Percentiles rank a stretch among this genome's conserved stretches.
Evolutionary conservation across 495 filamentous ascomycete species (phyloP).

Genomic region (Tuber brumale): DNA sequence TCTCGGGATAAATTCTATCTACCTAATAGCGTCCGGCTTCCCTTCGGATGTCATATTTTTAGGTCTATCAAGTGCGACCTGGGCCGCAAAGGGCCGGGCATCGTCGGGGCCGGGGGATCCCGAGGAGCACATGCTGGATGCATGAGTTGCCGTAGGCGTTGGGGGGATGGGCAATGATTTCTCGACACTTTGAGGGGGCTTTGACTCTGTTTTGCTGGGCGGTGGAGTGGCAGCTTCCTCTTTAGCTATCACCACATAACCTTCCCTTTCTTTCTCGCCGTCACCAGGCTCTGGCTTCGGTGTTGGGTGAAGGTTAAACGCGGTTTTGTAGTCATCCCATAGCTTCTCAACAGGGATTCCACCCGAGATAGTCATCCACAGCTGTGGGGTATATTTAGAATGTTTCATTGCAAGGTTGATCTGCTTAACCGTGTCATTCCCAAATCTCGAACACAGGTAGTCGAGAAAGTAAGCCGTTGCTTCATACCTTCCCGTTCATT

Average conservation of each 20-base stretch:
- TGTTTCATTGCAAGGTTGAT: slow-evolving; percentile 65
- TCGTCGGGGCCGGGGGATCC: neutral
- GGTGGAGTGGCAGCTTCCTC: neutral
- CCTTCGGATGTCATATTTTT: slow-evolving; percentile 10
- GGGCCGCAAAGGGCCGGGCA: neutral
- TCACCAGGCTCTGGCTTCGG: neutral
- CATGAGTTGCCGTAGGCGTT: neutral
- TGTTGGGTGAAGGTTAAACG: slow-evolving; percentile 12
- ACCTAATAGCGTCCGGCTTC: slow-evolving; percentile 11
- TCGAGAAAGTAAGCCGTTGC: slow-evolving; percentile 87
- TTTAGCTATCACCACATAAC: neutral
- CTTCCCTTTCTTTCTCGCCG: slow-evolving; percentile 7
- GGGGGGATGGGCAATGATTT: neutral
- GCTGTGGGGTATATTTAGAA: slow-evolving; percentile 52
- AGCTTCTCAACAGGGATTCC: slow-evolving; percentile 59
- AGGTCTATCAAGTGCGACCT: slow-evolving; percentile 1
- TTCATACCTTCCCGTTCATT: slow-evolving; percentile 54
- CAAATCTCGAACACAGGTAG: slow-evolving; percentile 60
- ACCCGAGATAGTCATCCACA: slow-evolving; percentile 64
- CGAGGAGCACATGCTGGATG: neutral
- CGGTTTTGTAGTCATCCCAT: slow-evolving; percentile 62
- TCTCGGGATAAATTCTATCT: slow-evolving; percentile 11
- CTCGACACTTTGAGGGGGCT: neutral
- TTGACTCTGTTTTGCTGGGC: neutral
- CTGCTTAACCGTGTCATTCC: slow-evolving; percentile 61